Conservation (phyloP, 2,329 filamentous ascomycete genomes). For the Diaporthe nobilis region DNA sequence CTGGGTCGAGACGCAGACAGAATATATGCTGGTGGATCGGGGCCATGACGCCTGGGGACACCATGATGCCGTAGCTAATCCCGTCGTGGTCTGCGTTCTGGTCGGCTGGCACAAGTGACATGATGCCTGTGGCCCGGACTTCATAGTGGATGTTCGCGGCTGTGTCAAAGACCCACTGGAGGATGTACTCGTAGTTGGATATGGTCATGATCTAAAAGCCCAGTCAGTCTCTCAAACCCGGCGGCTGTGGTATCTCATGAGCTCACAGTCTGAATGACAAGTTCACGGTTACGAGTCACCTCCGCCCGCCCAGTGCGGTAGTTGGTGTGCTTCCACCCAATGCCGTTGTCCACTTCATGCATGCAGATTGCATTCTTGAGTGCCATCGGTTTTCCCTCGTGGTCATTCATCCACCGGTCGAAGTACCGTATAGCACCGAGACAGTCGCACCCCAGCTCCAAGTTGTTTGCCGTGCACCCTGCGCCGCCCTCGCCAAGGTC, state of each 20-base stretch:
- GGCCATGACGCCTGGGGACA: constrained; percentile 73
- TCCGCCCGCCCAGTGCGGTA: constrained; percentile 67
- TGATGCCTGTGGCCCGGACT: constrained; percentile 60
- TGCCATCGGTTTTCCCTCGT: constrained; percentile 29
- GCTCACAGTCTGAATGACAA: constrained; percentile 63
- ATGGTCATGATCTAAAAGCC: constrained; percentile 63
- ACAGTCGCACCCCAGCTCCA: constrained; percentile 73
- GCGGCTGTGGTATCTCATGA: neutral
- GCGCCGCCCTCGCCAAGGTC: constrained; percentile 77
- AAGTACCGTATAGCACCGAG: constrained; percentile 69
- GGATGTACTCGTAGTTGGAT: constrained; percentile 67
- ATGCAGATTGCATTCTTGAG: constrained; percentile 65
- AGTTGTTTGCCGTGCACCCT: constrained; percentile 75
- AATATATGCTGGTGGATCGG: constrained; percentile 84
- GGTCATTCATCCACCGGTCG: constrained; percentile 38
- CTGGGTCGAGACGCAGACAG: constrained; percentile 74
- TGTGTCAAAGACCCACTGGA: constrained; percentile 60
- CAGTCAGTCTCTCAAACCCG: neutral
- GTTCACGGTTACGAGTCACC: constrained; percentile 64
- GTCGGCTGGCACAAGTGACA: constrained; percentile 66
- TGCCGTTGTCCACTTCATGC: constrained; percentile 71
- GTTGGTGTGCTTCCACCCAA: constrained; percentile 70
- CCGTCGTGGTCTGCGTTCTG: constrained; percentile 66
- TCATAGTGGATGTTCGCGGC: constrained; percentile 53
- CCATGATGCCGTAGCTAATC: constrained; percentile 70